These are phyloP conservation scores for Rhodotorula kratochvilovae DNA, from an alignment of 768 basidiomycete species.

Conservation along the genomic window DNA sequence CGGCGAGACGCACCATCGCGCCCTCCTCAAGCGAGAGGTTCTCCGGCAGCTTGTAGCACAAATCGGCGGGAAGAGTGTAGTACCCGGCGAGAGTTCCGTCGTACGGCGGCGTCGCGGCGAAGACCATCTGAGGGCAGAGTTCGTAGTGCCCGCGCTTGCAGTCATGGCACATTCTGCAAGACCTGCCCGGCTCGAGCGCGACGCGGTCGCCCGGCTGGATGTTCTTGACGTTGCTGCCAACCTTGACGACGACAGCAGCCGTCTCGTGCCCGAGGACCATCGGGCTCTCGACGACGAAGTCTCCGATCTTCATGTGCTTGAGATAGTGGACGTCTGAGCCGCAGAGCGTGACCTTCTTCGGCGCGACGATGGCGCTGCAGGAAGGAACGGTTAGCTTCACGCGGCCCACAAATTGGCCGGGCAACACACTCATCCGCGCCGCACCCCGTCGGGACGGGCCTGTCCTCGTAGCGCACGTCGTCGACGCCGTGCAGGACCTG, in stretches of 20 bases:
- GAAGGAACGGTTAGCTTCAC: background rate
- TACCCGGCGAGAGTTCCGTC: constrained; percentile 78
- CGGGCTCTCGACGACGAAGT: constrained; percentile 71
- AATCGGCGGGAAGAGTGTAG: constrained; percentile 78
- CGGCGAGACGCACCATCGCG: constrained; percentile 64
- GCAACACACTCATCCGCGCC: constrained; percentile 43
- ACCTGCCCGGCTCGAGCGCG: constrained; percentile 67
- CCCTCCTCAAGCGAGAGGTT: constrained; percentile 81
- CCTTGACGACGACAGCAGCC: constrained; percentile 55
- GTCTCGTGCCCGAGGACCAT: constrained; percentile 80
- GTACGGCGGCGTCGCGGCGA: constrained; percentile 80
- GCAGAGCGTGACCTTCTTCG: constrained; percentile 54
- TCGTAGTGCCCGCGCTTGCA: constrained; percentile 40
- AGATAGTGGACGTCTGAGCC: constrained; percentile 66
- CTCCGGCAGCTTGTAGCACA: constrained; percentile 75
- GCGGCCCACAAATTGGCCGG: background rate
- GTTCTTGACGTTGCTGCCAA: constrained; percentile 69
- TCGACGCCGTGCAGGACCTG: constrained; percentile 63
- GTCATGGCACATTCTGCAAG: constrained; percentile 70
- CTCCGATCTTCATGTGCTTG: constrained; percentile 65
- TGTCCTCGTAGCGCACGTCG: constrained; percentile 65
- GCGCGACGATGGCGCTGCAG: constrained; percentile 77
- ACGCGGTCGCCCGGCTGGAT: constrained; percentile 80
- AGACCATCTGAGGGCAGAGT: constrained; percentile 69
- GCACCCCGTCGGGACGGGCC: constrained; percentile 67